Base-by-base conservation (phyloP, 441 rosid genomes). In the Dalechampia spathulata region DNA sequence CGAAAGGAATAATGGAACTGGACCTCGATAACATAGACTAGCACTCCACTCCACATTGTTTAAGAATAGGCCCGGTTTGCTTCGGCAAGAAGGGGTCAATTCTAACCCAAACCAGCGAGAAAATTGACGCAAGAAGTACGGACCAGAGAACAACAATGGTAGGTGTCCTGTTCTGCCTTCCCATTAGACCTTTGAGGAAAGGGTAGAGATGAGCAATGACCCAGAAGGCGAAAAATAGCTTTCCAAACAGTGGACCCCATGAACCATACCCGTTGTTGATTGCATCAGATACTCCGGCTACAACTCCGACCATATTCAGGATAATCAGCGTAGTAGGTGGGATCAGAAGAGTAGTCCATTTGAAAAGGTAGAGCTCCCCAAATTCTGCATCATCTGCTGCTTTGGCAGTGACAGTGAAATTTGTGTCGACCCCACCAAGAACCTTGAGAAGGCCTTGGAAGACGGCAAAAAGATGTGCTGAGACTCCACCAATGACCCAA, bases 401-500 rank as follows among this genome's bases (percentile, higher is more conserved):
- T 75, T 91, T 91, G n/a, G 96, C 62, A 26, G 98, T 91, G 17
- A 85, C 98, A 0, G 98, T 91, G 71, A 91, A 90, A 67, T 86
- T 91, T 17, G 98, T 90, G 66, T 91, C 96, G 4, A 91, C 86
- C 1, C 98, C 96, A 0, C 76, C 95, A 12, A 91, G 82, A 57
- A 91, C 98, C 81, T 91, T 91, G 15, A 87, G 85, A 0, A 87
- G 89, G 61, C 98, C 98, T 68, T 91, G 96, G 66, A 87, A 82
- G 15, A 87, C 92, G 0, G 98, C 95, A 42, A 87, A 91, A 20
- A 87, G 89, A 52, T 91, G 98, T 6, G 98, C 92, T 0, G 98
- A 90, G 38, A 90, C 96, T 1, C 97, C 97, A 3, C 95, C 95
- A 2, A 87, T 90, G 2, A 90, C 97, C 97, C 95, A 91, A 60